Percentiles rank a stretch among this genome's conserved stretches.
These are phyloP conservation scores for Thermomyces lanuginosus DNA, from an alignment of 2,329 filamentous ascomycete species.

Conservation along the genomic window DNA sequence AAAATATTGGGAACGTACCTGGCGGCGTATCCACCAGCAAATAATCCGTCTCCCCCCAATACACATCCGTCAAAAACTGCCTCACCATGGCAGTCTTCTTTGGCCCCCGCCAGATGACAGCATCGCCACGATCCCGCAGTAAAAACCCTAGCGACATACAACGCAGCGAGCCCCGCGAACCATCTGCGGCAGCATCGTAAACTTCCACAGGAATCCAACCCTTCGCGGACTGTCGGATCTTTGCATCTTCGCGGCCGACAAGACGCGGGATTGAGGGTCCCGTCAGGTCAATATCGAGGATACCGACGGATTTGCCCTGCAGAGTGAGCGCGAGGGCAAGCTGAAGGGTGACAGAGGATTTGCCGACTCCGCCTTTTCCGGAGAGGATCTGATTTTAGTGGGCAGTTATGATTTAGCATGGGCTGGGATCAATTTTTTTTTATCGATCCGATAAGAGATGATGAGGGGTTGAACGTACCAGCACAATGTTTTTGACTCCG, in stretches of 20 bases:
- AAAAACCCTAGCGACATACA: slow-evolving; percentile 94
- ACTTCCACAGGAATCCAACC: slow-evolving; percentile 87
- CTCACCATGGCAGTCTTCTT: slow-evolving; percentile 99
- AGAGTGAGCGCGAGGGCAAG: slow-evolving; percentile 78
- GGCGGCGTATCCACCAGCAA: slow-evolving; percentile 91
- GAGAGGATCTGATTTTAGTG: slow-evolving; percentile 55
- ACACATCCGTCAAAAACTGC: slow-evolving; percentile 82
- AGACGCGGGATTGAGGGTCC: slow-evolving; percentile 93
- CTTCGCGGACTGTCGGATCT: slow-evolving; percentile 77
- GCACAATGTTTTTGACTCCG: slow-evolving; percentile 28
- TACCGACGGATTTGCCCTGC: slow-evolving; percentile 74
- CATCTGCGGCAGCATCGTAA: slow-evolving; percentile 39
- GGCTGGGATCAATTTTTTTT: slow-evolving; percentile 2
- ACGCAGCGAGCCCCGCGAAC: slow-evolving; percentile 24
- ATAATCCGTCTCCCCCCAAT: slow-evolving; percentile 78
- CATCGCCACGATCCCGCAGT: slow-evolving; percentile 64
- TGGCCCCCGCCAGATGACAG: slow-evolving; percentile 91
- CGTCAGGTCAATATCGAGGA: slow-evolving; percentile 90
- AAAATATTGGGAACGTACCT: too few species aligned
- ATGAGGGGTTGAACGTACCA: slow-evolving; percentile 16
- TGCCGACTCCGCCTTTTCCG: slow-evolving; percentile 94
- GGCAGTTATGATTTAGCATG: too few species aligned
- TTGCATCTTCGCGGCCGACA: slow-evolving; percentile 73
- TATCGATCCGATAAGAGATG: background rate
- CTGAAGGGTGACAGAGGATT: slow-evolving; percentile 94